Percentiles rank a stretch among this genome's conserved stretches.
These are phyloP conservation scores for Penicillium sp. DNA, from an alignment of 2,329 filamentous ascomycete genomes.

Conservation along the genomic window DNA sequence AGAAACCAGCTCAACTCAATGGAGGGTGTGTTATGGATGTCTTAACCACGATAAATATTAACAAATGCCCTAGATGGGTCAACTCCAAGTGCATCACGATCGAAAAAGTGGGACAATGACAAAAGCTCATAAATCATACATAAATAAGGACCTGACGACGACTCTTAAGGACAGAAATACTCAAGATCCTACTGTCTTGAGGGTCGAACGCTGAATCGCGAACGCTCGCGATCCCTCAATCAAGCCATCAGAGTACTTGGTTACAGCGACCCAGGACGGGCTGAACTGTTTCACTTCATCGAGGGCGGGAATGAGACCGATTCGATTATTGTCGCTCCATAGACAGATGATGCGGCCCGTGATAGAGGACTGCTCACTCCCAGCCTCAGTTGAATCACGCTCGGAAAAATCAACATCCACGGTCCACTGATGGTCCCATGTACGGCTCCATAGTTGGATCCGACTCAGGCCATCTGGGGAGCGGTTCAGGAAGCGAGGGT, in stretches of 20 bases:
- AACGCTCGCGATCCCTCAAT: conserved; percentile 76
- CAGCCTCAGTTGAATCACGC: conserved; percentile 30
- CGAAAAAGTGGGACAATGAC: neutral
- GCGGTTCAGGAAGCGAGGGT: conserved; percentile 63
- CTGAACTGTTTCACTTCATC: conserved; percentile 73
- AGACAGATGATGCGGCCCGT: conserved; percentile 69
- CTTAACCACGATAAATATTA: neutral
- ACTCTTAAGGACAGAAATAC: neutral
- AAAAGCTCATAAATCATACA: conserved; percentile 9
- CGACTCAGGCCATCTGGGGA: conserved; percentile 62
- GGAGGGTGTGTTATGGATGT: neutral
- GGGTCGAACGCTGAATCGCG: conserved; percentile 36
- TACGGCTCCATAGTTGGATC: conserved; percentile 76
- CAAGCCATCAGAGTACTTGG: conserved; percentile 71
- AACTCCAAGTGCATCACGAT: neutral
- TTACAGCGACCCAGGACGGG: conserved; percentile 74
- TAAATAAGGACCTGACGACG: neutral
- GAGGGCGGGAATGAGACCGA: conserved; percentile 71
- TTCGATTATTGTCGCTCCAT: conserved; percentile 80
- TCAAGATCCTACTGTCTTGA: neutral
- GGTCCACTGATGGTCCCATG: conserved; percentile 72
- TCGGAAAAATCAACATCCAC: conserved; percentile 61
- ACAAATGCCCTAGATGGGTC: neutral
- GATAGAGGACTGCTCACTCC: conserved; percentile 40
- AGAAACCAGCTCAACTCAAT: neutral